Base-by-base conservation (phyloP, 129 eudicot species). In the Arctium minus region DNA sequence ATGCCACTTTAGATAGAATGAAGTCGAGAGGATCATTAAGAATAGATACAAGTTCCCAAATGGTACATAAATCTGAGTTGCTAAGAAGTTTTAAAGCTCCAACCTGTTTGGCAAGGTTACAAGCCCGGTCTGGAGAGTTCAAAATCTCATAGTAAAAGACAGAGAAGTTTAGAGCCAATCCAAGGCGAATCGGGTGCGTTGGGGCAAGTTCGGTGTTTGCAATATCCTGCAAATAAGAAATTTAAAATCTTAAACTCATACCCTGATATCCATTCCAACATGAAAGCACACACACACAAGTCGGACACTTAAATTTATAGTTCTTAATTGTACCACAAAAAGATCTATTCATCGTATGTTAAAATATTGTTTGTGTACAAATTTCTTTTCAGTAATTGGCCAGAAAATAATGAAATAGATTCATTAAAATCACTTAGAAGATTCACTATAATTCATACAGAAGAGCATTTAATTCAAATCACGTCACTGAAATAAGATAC, bases 71-170 rank as follows among this genome's bases (percentile, higher is more conserved):
- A 18, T 30, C 56, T 1, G 29, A 50, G 42, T 71, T 27, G 18
- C 2, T 37, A 39, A 12, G 22, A 75, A 56, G 56, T 22, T 22
- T 22, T 22, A 33, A 22, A 36, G 67, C 4, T 79, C 72, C 37
- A 75, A 89, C 92, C 90, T 89, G 92, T 81, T 89, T 89, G 71
- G 92, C 92, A 80, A 89, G 92, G 84, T 83, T 74, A 75, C 92
- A 89, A 80, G 92, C 92, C 62, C 89, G 82, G 37, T 89, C 92
- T 1, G 92, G 90, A 68, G 92, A 89, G 77, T 89, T 89, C 87
- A 89, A 84, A 75, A 89, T 89, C 83, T 89, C 92, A 81, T 89
- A 89, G 90, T 89, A 89, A 81, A 89, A 89, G 42, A 89, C 92
- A 37, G 92, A 89, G 79, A 89, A 89, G 82, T 89, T 89, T 42